Evolutionary conservation across 805 yeast genomes (phyloP).

Genomic region (Candida mattraensis): DNA sequence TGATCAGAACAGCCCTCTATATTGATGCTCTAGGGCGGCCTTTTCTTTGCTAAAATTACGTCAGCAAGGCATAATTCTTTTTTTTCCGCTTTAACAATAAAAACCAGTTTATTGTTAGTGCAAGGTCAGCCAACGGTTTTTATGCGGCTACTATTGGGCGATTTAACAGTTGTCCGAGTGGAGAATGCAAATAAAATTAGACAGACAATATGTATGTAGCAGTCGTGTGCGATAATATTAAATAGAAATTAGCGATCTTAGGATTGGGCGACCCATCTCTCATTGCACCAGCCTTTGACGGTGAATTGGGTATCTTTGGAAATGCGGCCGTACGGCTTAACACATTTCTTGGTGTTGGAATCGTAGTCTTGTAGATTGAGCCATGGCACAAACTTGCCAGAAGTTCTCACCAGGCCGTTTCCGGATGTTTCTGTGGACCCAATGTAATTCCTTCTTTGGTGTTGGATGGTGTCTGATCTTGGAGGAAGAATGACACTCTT

Average conservation of each 20-base stretch:
- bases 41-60: too few relatives aligned
- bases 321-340: slow-evolving; percentile 30
- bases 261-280: slow-evolving; percentile 39
- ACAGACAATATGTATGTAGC: background rate
- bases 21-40: too few relatives aligned
- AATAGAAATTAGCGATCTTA: slow-evolving; percentile 5
- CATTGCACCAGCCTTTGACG: slow-evolving; percentile 50
- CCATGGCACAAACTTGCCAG: slow-evolving; percentile 33
- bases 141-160: too few relatives aligned
- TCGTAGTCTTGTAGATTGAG: slow-evolving; percentile 22
- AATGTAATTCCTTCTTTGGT: slow-evolving; percentile 13
- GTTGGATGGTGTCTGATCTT: slow-evolving; percentile 37
- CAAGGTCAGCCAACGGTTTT: too few relatives aligned
- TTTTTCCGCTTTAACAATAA: too few relatives aligned
- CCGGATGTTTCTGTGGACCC: slow-evolving; percentile 7
- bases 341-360: slow-evolving; percentile 15
- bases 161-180: too few relatives aligned
- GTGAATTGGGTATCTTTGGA: slow-evolving; percentile 41
- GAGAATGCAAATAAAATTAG: too few relatives aligned
- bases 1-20: too few relatives aligned
- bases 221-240: background rate
- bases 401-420: slow-evolving; percentile 23
- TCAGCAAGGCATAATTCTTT: too few relatives aligned
- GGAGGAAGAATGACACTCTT: slow-evolving; percentile 53
- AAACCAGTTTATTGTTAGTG: too few relatives aligned